phyloP scores from a whole-genome alignment of 139 green algal species.

The Tetratostichococcus sp. region DNA sequence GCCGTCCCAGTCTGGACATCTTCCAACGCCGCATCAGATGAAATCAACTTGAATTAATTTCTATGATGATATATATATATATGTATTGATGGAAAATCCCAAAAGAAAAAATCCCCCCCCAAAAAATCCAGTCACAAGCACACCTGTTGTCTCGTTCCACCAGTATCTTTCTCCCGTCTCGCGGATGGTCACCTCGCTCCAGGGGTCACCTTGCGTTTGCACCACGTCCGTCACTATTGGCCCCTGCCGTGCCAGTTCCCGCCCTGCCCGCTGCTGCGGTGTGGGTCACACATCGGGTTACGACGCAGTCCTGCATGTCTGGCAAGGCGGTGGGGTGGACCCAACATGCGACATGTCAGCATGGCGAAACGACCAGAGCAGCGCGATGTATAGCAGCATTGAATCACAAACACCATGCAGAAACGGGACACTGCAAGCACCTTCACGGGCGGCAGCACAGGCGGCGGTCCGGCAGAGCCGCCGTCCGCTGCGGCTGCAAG shows the following conservation, averaged over 20 bases:
- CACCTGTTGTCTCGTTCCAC: conserved; percentile 6
- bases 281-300: too few relatives aligned
- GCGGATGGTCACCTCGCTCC: neutral
- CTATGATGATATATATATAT: neutral
- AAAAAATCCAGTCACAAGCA: neutral
- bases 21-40: too few relatives aligned
- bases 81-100: neutral
- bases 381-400: too few relatives aligned
- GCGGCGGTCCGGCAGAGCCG: too few relatives aligned
- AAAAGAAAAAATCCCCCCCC: too few relatives aligned
- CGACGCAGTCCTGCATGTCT: too few relatives aligned
- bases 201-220: neutral
- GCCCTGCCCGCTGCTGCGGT: neutral
- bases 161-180: conserved; percentile 7
- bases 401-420: too few relatives aligned
- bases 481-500: neutral
- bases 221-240: neutral
- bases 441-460: neutral
- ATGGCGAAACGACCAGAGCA: too few relatives aligned
- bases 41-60: neutral
- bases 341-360: too few relatives aligned
- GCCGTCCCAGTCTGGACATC: too few relatives aligned
- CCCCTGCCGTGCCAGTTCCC: neutral
- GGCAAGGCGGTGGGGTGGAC: too few relatives aligned
- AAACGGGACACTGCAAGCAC: neutral